Evolutionary conservation across 257 asterid species (phyloP), one percentile per base, ranked within the genome.

Genomic region (Craterostigma plantagineum): DNA sequence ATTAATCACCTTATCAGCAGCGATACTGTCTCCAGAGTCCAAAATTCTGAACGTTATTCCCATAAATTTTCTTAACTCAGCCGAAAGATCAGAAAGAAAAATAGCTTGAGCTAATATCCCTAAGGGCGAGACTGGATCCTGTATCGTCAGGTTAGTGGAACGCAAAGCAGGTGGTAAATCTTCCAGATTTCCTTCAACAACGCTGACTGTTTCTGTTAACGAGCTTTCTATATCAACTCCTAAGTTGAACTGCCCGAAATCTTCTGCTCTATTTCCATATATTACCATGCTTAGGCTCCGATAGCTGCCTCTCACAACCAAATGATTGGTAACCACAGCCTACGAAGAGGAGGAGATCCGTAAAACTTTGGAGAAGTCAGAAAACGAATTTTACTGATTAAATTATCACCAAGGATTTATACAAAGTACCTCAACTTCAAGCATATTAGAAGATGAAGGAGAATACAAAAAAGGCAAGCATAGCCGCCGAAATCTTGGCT

Each of bases 221-320:
- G 93, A 76, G 69, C 69, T 62, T 60, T 90, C 92, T 41, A 90
- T 52, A 64, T 83, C 98, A 48, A 79, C 98, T 63, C 77, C 92
- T 55, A 83, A 82, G 73, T 72, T 90, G 52, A 72, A 90, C 59
- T 90, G 98, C 55, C 98, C 95, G 42, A 90, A 63, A 75, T 83
- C 98, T 68, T 77, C 94, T 0, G 93, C 79, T 39, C 92, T 79
- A 59, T 82, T 82, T 41, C 98, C 98, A 57, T 83, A 90, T 56
- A 90, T 59, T 50, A 90, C 98, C 91, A 90, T 68, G 74, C 92
- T 90, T 41, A 90, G 82, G 80, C 79, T 77, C 53, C 91, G 91
- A 66, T 79, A 90, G 83, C 91, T 83, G 61, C 98, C 98, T 60
- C 98, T 72, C 18, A 90, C 69, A 45, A 82, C 95, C 80, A 90